Conservation (phyloP, 2,329 filamentous ascomycete genomes). For the Beauveria scarabaeidicola region DNA sequence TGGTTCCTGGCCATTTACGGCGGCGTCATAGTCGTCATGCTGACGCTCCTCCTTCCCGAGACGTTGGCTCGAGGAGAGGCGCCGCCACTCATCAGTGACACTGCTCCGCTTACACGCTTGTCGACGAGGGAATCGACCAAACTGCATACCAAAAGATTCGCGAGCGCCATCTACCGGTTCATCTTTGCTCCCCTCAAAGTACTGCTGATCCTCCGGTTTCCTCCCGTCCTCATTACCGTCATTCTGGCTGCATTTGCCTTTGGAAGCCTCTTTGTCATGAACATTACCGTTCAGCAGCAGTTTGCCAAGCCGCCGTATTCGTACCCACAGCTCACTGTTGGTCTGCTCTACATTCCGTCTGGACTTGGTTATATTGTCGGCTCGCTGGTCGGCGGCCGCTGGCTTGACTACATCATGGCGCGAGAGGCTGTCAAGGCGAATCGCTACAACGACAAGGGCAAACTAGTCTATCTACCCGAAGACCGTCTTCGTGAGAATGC, state of each 20-base stretch:
- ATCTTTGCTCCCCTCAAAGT: conserved; percentile 67
- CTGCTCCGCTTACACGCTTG: background rate
- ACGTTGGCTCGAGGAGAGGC: conserved; percentile 33
- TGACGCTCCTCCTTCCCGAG: conserved; percentile 52
- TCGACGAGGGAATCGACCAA: conserved; percentile 4
- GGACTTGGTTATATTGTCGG: conserved; percentile 64
- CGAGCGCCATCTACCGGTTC: conserved; percentile 46
- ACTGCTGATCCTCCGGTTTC: conserved; percentile 63
- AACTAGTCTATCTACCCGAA: conserved; percentile 62
- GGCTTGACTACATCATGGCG: conserved; percentile 76
- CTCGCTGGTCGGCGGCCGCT: conserved; percentile 61
- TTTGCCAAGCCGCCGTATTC: conserved; percentile 61
- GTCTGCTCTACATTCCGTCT: conserved; percentile 68
- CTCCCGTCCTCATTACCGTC: conserved; percentile 64
- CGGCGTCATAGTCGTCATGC: conserved; percentile 39
- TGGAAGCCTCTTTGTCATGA: conserved; percentile 65
- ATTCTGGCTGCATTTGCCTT: conserved; percentile 69
- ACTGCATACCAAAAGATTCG: conserved; percentile 26
- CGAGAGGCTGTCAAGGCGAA: conserved; percentile 63
- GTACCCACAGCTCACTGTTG: conserved; percentile 60
- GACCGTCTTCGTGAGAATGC: conserved; percentile 78
- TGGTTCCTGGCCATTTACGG: conserved; percentile 66
- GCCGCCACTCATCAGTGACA: background rate
- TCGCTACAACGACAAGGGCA: conserved; percentile 58
- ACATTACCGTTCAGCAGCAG: conserved; percentile 65